Percentiles rank a stretch among this genome's conserved stretches.
These are phyloP conservation scores for Lentinus brumalis DNA, from an alignment of 768 basidiomycete species.

Conservation along the genomic window DNA sequence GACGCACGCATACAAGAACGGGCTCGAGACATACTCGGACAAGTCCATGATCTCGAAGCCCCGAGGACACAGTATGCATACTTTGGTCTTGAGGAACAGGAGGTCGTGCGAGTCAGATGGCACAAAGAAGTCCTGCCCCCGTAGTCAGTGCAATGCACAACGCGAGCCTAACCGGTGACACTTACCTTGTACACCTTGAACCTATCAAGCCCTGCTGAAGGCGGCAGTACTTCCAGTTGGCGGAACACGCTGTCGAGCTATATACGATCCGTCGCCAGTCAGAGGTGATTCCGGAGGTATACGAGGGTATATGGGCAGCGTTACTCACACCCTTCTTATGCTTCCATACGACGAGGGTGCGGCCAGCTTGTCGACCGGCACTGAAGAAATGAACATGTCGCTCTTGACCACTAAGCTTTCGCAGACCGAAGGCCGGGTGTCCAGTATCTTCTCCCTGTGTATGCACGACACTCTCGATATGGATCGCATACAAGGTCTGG, in stretches of 20 bases:
- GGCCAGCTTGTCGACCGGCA: conserved; percentile 47
- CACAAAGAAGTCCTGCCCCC: conserved; percentile 75
- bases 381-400: conserved; percentile 52
- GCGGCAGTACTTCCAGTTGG: conserved; percentile 80
- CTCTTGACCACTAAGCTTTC: conserved; percentile 40
- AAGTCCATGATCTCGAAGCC: conserved; percentile 20
- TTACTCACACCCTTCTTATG: conserved; percentile 26
- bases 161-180: not conserved
- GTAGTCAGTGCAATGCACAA: not conserved
- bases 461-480: conserved; percentile 52
- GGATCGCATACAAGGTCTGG: conserved; percentile 44
- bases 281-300: not conserved
- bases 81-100: conserved; percentile 18
- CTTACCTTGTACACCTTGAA: conserved; percentile 22
- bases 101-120: conserved; percentile 77
- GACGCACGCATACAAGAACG: not conserved
- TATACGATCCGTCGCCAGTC: not conserved
- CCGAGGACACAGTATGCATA: conserved; percentile 10
- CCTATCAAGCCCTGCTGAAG: conserved; percentile 84
- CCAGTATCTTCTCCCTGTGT: conserved; percentile 29
- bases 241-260: conserved; percentile 88
- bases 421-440: conserved; percentile 38
- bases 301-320: not conserved
- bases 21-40: not conserved
- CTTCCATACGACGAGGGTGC: conserved; percentile 49